Base-by-base conservation (phyloP, 495 filamentous ascomycete species). In the Lichina pygmaea region DNA sequence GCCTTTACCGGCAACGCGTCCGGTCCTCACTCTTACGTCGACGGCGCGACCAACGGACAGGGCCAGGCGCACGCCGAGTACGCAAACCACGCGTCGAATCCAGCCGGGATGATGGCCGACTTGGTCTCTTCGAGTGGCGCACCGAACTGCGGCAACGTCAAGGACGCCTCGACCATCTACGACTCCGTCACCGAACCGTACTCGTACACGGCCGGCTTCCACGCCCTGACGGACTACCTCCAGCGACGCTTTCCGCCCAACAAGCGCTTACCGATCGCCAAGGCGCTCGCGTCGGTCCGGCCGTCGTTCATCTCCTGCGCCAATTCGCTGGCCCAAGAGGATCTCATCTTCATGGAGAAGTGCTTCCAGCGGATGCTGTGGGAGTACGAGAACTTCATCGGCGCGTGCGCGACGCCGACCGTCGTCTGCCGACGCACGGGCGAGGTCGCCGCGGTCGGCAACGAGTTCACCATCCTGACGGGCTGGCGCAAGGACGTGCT, bases 301-400 rank as follows among this genome's bases (percentile, higher is more conserved):
- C 89, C 89, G 6, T 82, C 83, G 7, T 86, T 97, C 60, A 86
- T 95, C 50, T 73, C 82, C 5, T 89, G 78, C 46, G 86, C 78
- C 17, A 77, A 77, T 49, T 82, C 77, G 3, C 62, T 95, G 34
- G 84, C 81, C 46, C 65, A 72, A 31, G 73, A 86, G 53, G 89
- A 97, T 56, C 68, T 95, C 15, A 75, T 97, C 17, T 93, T 94
- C 61, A 91, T 89, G 81, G 89, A 97, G 58, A 86, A 91, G 57
- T 86, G 80, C 55, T 82, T 95, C 55, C 89, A 97, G 56, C 79
- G 89, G 37, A 85, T 80, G 1, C 66, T 97, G 10, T 81, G 77
- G 56, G 84, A 91, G 54, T 89, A 92, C 52, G 81, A 95, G 50
- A 82, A 89, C 47, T 86, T 85, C 53, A 81, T 92, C 66, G 76